Percentiles rank a stretch among this genome's conserved stretches.
Conservation (phyloP, 306 rosid genomes). For the Vigna radiata region DNA sequence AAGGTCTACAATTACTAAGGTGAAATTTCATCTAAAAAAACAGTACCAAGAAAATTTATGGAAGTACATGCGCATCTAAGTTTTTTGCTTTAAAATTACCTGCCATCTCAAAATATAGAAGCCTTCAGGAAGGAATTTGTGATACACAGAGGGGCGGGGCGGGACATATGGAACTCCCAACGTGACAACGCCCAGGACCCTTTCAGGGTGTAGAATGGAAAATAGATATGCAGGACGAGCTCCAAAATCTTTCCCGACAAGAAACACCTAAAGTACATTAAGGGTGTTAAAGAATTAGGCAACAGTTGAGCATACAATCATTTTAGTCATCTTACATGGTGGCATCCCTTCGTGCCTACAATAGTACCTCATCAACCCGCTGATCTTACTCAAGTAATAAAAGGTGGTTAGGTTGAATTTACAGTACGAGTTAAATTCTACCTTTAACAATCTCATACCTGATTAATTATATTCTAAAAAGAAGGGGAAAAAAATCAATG, state of each 20-base stretch:
- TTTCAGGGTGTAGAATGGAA: conserved; percentile 67
- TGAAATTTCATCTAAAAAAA: neutral
- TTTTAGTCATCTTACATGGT: conserved; percentile 32
- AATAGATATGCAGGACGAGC: conserved; percentile 57
- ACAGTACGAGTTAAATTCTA: neutral
- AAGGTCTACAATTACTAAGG: neutral
- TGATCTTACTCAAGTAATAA: too few species aligned
- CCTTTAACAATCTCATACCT: neutral
- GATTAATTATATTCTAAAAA: neutral
- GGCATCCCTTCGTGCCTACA: too few species aligned
- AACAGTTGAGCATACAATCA: neutral
- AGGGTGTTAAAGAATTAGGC: neutral
- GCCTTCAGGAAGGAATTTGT: conserved; percentile 66
- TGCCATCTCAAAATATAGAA: conserved; percentile 80
- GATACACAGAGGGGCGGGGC: conserved; percentile 40
- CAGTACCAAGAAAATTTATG: neutral
- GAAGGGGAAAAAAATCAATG: neutral
- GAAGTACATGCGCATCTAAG: neutral
- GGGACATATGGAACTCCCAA: conserved; percentile 72
- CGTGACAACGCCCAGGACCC: conserved; percentile 74
- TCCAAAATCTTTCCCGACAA: conserved; percentile 87
- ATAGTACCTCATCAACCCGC: too few species aligned
- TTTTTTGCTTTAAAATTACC: conserved; percentile 43
- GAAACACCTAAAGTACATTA: conserved; percentile 53
- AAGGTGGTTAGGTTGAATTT: neutral